Base-by-base conservation (phyloP, 192 early-diverging fungal species). In the Obelidium mucronatum region DNA sequence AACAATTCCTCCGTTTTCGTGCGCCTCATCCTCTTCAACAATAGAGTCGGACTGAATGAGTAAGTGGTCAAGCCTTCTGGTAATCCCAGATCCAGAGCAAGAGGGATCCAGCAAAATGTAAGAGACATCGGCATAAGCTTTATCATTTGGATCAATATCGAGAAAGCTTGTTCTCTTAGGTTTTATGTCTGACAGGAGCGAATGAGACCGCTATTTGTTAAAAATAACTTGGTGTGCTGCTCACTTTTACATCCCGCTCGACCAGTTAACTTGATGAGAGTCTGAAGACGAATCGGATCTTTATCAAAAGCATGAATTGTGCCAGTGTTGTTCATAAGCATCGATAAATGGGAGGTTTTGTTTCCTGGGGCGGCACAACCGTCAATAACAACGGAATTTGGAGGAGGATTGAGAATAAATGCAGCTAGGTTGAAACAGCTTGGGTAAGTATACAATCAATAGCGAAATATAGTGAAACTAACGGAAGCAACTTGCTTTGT, bases 301-400 rank as follows among this genome's bases (percentile, higher is more conserved):
- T 91, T 85, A 77, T 99, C 97, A 80, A 97, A 96, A 0, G 97
- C 97, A 82, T 86, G 93, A 54, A 99, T 93, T 39, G 80, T 88
- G 15, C 96, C 97, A 6, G 87, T 86, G 67, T 96, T 96, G 39
- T 87, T 85, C 92, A 98, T 94, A 33, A 96, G 83, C 66, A 94
- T 93, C 3, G 92, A 91, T 62, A 99, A 82, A 77, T 98, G 97
- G 58, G 94, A 93, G 3, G 97, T 99, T 79, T 99, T 99, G 84
- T 99, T 99, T 28, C 96, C 97, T 2, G 97, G 97, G 0, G 96
- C 96, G 35, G 97, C 97, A 78, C 96, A 99, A 6, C 92, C 95
- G 78, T 99, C 97, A 53, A 99, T 93, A 1, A 91, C 94, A 73
- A 90, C 83, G 0, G 89, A 64, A 44, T 79, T 74, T 39, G 36